Evolutionary conservation across 352 stramenopile genomes (phyloP).

Genomic region (Globisporangium iwayamae): DNA sequence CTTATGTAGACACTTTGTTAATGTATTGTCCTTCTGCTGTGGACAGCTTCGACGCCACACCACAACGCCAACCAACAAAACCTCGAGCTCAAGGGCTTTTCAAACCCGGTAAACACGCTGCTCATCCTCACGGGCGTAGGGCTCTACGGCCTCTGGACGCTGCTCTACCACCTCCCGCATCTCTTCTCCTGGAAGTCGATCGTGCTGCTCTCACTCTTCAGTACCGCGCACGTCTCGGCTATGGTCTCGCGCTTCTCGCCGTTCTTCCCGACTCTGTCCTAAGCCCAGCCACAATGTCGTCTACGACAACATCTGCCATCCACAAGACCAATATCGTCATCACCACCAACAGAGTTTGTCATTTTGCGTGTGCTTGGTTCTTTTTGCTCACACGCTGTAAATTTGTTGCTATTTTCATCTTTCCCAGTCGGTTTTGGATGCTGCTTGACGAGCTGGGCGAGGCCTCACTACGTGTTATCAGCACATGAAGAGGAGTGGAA

Average conservation of each 20-base stretch:
- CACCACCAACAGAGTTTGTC: background rate
- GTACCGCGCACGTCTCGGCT: constrained; percentile 54
- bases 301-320: background rate
- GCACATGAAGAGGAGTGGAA: background rate
- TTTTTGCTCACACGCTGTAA: background rate
- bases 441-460: background rate
- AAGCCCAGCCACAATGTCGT: background rate
- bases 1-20: constrained; percentile 15
- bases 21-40: constrained; percentile 8
- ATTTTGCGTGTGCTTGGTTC: constrained; percentile 1
- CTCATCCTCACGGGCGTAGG: constrained; percentile 58
- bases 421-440: background rate
- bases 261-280: background rate
- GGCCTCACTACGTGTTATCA: too few species aligned
- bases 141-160: constrained; percentile 71
- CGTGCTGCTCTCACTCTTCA: constrained; percentile 63
- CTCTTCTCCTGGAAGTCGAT: constrained; percentile 76
- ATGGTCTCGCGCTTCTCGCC: constrained; percentile 47
- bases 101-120: constrained; percentile 57
- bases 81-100: constrained; percentile 45
- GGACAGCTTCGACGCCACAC: constrained; percentile 36
- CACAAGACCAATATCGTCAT: background rate
- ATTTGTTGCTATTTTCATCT: constrained; percentile 14
- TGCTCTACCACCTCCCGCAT: constrained; percentile 79
- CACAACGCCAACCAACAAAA: constrained; percentile 37